A percentile compares a stretch with the other conserved stretches of the same genome.
phyloP scores from a whole-genome alignment of 768 basidiomycete genomes.

The Tricholoma sp. region DNA sequence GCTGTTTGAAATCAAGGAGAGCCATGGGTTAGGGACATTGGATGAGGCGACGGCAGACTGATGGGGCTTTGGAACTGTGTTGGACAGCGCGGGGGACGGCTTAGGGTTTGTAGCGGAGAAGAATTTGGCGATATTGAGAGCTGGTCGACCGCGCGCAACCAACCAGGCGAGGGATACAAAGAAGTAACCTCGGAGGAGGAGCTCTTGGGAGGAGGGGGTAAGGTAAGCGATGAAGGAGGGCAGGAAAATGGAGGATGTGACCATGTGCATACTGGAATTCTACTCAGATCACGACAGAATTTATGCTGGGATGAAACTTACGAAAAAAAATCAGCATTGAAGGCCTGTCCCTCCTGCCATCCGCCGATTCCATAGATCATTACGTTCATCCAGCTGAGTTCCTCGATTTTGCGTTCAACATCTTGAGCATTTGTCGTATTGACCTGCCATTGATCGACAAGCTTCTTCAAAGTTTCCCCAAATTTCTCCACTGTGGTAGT shows the following conservation, averaged over 20 bases:
- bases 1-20: no score
- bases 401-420: conserved; percentile 14
- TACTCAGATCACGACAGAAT: background rate
- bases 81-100: conserved; percentile 12
- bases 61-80: conserved; percentile 15
- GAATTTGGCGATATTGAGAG: conserved; percentile 46
- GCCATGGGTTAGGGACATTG: conserved; percentile 51
- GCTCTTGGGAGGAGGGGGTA: conserved; percentile 37
- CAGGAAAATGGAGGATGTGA: conserved; percentile 48
- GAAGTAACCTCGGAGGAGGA: conserved; percentile 59
- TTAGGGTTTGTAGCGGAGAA: conserved; percentile 43
- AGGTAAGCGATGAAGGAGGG: conserved; percentile 40
- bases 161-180: conserved; percentile 47
- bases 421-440: conserved; percentile 9
- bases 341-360: conserved; percentile 13
- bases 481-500: conserved; percentile 9
- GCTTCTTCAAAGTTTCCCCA: conserved; percentile 3
- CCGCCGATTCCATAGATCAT: conserved; percentile 18
- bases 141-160: conserved; percentile 51
- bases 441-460: conserved; percentile 15
- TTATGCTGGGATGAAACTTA: conserved; percentile 6
- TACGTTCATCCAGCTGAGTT: conserved; percentile 18
- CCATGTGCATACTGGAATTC: conserved; percentile 52
- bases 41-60: conserved; percentile 18
- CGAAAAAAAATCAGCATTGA: conserved; percentile 21